phyloP scores from a whole-genome alignment of 257 asterid species.

The Nicotiana sylvestris region DNA sequence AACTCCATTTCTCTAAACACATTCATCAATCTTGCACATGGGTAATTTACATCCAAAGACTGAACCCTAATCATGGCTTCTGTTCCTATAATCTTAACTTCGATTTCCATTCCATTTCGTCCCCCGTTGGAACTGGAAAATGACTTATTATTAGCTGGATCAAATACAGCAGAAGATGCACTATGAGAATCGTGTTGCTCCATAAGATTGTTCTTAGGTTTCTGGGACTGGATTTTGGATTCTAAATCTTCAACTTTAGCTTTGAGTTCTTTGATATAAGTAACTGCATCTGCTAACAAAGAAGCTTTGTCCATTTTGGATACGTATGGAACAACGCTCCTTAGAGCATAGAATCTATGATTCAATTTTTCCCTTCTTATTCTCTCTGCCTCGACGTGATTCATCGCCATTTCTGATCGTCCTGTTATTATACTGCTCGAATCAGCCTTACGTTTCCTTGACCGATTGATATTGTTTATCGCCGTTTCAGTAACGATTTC shows the following conservation, averaged over 20 bases:
- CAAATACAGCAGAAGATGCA: not conserved
- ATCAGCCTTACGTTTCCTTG: not conserved
- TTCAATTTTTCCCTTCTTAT: constrained; percentile 40
- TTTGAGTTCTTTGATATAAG: constrained; percentile 40
- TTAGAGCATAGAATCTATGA: constrained; percentile 39
- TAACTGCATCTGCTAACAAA: constrained; percentile 38
- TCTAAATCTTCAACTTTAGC: constrained; percentile 24
- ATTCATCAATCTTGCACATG: constrained; percentile 30
- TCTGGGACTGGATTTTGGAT: not conserved
- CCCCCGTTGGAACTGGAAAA: not conserved
- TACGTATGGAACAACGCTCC: constrained; percentile 41
- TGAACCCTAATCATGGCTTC: constrained; percentile 32
- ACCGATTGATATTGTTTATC: not conserved
- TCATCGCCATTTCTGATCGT: constrained; percentile 7
- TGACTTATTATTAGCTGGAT: not conserved
- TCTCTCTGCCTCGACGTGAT: constrained; percentile 42
- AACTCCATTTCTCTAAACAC: constrained; percentile 28
- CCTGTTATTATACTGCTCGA: not conserved
- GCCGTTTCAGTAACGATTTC: not conserved
- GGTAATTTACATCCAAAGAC: constrained; percentile 24
- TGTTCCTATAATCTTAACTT: constrained; percentile 31
- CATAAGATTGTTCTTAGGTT: not conserved
- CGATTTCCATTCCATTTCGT: constrained; percentile 5
- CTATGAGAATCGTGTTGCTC: constrained; percentile 21
- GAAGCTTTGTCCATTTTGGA: constrained; percentile 48